Conservation (phyloP, 116 monocot genomes). For the Iris pallida region DNA sequence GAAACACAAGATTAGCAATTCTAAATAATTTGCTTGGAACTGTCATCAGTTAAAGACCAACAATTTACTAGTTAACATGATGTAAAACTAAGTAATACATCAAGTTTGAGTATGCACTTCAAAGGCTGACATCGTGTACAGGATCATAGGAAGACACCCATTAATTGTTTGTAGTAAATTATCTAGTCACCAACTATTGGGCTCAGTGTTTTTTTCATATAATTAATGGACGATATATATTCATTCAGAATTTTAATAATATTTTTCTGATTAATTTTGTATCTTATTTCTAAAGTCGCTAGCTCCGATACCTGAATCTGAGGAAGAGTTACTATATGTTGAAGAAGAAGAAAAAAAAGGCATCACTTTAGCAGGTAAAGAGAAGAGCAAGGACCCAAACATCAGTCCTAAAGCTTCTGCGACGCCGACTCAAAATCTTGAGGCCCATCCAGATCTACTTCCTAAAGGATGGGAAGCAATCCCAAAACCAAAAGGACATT, state of each 20-base stretch:
- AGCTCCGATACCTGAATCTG: constrained; percentile 88
- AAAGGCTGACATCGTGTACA: no score
- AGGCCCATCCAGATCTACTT: constrained; percentile 11
- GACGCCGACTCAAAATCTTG: constrained; percentile 12
- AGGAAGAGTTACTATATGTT: constrained; percentile 48
- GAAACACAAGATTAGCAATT: no score
- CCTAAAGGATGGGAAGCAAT: constrained; percentile 68
- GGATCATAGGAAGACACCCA: no score
- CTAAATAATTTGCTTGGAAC: no score
- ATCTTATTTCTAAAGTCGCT: constrained; percentile 44
- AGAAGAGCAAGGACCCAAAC: constrained; percentile 16
- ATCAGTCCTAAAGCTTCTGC: constrained; percentile 9
- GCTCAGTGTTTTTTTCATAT: no score
- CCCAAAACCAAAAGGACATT: constrained; percentile 89
- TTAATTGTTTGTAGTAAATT: no score
- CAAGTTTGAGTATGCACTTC: no score
- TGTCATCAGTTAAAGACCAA: no score
- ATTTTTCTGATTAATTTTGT: constrained; percentile 3
- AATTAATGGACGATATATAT: no score
- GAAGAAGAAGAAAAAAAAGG: constrained; percentile 28
- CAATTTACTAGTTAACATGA: no score
- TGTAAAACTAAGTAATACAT: no score
- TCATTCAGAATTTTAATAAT: background rate
- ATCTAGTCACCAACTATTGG: no score
- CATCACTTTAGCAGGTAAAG: background rate